phyloP scores from a whole-genome alignment of 306 rosid species.

The Bauhinia variegata region DNA sequence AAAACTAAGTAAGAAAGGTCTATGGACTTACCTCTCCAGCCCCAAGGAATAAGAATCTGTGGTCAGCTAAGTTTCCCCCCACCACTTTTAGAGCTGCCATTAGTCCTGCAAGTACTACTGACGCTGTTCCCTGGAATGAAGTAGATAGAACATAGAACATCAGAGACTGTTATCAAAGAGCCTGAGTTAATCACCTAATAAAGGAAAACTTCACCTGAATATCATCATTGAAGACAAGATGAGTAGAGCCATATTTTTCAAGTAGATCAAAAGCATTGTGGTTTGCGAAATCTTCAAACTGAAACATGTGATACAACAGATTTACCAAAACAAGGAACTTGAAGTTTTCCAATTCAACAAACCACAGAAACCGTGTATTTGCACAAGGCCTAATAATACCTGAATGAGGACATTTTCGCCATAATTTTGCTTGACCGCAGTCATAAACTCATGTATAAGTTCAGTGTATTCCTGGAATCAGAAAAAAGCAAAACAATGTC shows the following conservation, averaged over 20 bases:
- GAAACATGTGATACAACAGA: constrained; percentile 33
- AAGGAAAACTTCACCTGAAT: constrained; percentile 65
- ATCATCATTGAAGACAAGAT: constrained; percentile 95
- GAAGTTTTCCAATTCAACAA: neutral
- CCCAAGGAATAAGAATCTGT: constrained; percentile 85
- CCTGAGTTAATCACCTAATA: constrained; percentile 14
- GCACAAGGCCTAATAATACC: constrained; percentile 56
- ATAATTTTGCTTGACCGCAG: constrained; percentile 80
- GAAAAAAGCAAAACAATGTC: constrained; percentile 8
- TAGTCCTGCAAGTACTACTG: constrained; percentile 95
- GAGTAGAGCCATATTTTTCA: constrained; percentile 76
- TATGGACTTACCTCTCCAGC: constrained; percentile 83
- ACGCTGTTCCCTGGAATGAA: constrained; percentile 89
- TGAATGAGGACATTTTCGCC: constrained; percentile 92
- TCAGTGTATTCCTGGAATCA: constrained; percentile 79
- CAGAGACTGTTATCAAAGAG: constrained; percentile 5
- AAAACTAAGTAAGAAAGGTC: constrained; percentile 13
- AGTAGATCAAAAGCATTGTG: constrained; percentile 98
- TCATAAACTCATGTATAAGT: constrained; percentile 86
- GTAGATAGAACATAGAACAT: constrained; percentile 14
- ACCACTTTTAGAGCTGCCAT: constrained; percentile 69
- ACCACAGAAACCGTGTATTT: constrained; percentile 30
- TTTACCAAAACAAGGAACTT: constrained; percentile 33
- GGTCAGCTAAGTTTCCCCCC: constrained; percentile 80
- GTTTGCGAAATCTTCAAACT: constrained; percentile 99